These are phyloP conservation scores for Thelonectria rubi DNA, from an alignment of 2,329 filamentous ascomycete species.

Conservation along the genomic window DNA sequence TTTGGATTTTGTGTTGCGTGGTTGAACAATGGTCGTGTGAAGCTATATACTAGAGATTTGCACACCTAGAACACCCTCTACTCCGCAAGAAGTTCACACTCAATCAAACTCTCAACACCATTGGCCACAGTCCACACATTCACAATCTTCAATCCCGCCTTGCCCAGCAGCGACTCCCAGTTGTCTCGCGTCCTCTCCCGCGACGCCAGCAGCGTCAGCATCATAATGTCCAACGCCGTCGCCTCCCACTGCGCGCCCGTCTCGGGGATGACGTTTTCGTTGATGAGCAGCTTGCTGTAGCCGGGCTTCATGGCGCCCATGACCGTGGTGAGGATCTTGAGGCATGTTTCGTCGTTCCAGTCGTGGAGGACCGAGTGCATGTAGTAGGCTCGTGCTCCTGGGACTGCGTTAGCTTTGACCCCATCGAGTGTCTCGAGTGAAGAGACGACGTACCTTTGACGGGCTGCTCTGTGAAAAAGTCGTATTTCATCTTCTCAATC, in stretches of 20 bases:
- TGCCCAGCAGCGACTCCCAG: constrained; percentile 47
- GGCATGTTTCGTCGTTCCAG: constrained; percentile 49
- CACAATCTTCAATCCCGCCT: constrained; percentile 47
- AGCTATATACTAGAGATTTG: too few species aligned
- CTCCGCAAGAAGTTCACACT: constrained; percentile 43
- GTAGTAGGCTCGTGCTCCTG: constrained; percentile 51
- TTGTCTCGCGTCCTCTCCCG: constrained; percentile 49
- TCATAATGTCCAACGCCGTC: constrained; percentile 50
- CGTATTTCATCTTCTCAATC: constrained; percentile 52
- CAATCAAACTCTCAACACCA: constrained; percentile 51
- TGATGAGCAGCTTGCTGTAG: constrained; percentile 48
- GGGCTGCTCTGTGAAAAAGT: constrained; percentile 58
- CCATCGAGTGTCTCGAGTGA: constrained; percentile 37
- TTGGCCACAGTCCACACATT: constrained; percentile 46
- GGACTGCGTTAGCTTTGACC: too few species aligned
- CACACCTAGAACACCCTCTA: too few species aligned
- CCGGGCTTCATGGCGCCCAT: constrained; percentile 49
- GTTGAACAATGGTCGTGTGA: too few species aligned
- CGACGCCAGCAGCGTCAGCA: constrained; percentile 44
- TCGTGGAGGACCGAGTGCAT: constrained; percentile 55
- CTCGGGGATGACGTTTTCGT: constrained; percentile 50
- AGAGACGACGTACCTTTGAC: constrained; percentile 52
- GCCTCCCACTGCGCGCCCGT: constrained; percentile 48
- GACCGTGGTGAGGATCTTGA: constrained; percentile 44
- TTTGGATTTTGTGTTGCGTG: too few species aligned